Base-by-base conservation (phyloP, 768 basidiomycete species). In the Mycena latifolia region DNA sequence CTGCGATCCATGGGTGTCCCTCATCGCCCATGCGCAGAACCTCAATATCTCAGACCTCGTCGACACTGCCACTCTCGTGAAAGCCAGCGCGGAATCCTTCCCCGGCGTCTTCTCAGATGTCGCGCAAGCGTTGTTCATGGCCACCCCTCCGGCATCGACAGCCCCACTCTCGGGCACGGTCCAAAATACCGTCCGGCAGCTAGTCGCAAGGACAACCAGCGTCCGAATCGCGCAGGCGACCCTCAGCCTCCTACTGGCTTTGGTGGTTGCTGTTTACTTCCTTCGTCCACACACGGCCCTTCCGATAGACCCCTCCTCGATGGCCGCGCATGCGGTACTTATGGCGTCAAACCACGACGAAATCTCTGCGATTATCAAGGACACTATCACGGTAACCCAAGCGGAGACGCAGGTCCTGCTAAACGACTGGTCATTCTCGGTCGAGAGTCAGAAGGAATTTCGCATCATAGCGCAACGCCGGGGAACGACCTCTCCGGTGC, bases 151-250 rank as follows among this genome's bases (percentile, higher is more conserved):
- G 9, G 1, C 55, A 31, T 27, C 43, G 5, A 3, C 47, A 5
- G 28, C 37, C 6, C 33, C 41, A 2, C 48, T 64, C 3, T 22
- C 25, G 18, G 63, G 55, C 1, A 39, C 2, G 14, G 20, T 64
- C 0, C 15, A 43, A 20, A n/a, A 18, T 15, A 27, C 22, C 3
- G 24, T 7, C 2, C 18, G 28, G 0, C 54, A 57, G 27, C 55
- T 64, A 3, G 45, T 64, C 2, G 45, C 63, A 12, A n/a, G 47
- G 12, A 10, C 9, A 28, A 57, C 47, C 3, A 64, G 63, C 29
- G 35, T 64, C 8, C 63, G 63, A 3, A 31, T 64, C 9, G 63
- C 63, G 17, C 54, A 64, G n/a, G 63, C 27, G 33, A 35, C 63
- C 1, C 27, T 64, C 7, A 47, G n/a, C 10, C 17, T 37, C 9